Evolutionary conservation across 139 green algal species (phyloP), one percentile per base, ranked within the genome.

Genomic region (Picochlorum sp.): DNA sequence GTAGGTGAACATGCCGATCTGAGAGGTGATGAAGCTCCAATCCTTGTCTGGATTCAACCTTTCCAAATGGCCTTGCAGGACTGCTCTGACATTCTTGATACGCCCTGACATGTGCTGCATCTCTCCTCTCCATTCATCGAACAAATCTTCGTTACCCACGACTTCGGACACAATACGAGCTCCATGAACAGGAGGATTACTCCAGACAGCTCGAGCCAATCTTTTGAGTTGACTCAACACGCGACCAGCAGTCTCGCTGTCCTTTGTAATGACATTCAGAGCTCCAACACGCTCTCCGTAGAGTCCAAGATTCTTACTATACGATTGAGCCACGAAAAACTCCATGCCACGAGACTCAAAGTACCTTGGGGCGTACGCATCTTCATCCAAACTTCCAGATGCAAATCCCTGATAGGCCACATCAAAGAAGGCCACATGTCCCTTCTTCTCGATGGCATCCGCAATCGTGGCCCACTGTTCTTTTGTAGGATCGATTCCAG

Each of bases 1-100:
- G 83, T 89, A 98, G 56, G 74, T 89, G 73, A 97, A 98, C 92
- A 96, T 98, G 57, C 93, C 91, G 56, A 96, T 95, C 81, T 97
- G 92, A 23, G 75, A 74, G 11, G 79, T 84, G 50, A 99, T 79
- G 75, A 95, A 95, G 8, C 54, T 83, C 91, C 91, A 99, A 78
- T 96, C 82, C 74, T 87, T 90, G 47, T 86, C 75, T 3, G 77
- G 79, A 30, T 76, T 84, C 50, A 85, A 60, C 58, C 73, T 74
- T 34, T 81, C 71, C 54, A 99, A 74, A 3, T 86, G 49, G 11
- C 85, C 72, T 18, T 81, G 69, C 51, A 99, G 82, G 62, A 86
- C 75, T 62, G 80, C 56, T 11, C 94, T 80, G 68, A 98, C 89
- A 66, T 75, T 71, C 50, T 85, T 89, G 74, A 99, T 98, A 61